Conservation (phyloP, 2,329 filamentous ascomycete genomes). For the Colletotrichum godetiae region DNA sequence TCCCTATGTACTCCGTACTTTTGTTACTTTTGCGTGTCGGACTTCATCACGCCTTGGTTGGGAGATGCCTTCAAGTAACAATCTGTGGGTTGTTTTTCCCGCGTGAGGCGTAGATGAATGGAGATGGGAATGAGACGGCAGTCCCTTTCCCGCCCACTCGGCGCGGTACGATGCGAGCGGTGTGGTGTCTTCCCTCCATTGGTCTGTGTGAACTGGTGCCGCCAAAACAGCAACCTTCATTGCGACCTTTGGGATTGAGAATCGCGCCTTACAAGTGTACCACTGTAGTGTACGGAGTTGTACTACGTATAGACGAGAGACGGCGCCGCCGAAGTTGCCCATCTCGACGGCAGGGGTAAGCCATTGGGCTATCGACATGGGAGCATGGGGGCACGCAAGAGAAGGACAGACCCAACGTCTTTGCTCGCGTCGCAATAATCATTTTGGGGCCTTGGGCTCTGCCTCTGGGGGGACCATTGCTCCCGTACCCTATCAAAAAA, state of each 20-base stretch:
- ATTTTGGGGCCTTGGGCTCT: neutral
- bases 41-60: neutral
- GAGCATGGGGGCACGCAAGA: neutral
- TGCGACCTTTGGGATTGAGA: neutral
- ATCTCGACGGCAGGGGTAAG: neutral
- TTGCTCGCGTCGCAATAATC: neutral
- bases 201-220: neutral
- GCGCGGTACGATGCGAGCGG: neutral
- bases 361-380: neutral
- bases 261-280: neutral
- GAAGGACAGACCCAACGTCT: neutral
- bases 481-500: constrained; percentile 15
- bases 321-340: constrained; percentile 19
- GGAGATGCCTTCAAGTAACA: neutral
- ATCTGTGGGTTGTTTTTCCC: neutral
- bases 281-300: no score
- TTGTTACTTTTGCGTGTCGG: no score
- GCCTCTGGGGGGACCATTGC: neutral
- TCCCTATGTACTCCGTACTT: no score
- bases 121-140: neutral
- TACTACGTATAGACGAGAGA: neutral
- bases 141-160: neutral
- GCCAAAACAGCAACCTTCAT: neutral
- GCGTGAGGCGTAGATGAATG: neutral
- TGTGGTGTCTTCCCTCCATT: neutral